Evolutionary conservation across 768 basidiomycete genomes (phyloP), one percentile per base, ranked within the genome.

Genomic region (Suillus americanus): DNA sequence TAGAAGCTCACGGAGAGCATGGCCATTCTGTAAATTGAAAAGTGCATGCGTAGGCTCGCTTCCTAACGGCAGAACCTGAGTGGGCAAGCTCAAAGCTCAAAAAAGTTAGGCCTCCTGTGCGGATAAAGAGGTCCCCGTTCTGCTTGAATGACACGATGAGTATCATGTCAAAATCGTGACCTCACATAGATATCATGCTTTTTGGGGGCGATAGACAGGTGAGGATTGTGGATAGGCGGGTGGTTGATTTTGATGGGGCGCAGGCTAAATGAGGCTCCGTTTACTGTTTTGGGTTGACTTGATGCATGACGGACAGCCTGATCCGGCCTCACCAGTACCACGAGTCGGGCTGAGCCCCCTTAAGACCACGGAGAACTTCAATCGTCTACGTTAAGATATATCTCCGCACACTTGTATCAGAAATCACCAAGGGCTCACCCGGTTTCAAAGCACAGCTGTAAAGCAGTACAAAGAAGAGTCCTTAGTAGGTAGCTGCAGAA

Each of bases 1-100:
- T 25, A 59, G 57, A 59, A 59, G 57, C 57, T 59, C 57, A 3
- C 57, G 57, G 57, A 20, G 53, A n/a, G 20, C 57, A 41, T 59
- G 57, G 57, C 12, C 25, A 28, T 25, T 18, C 40, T 40, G 38
- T 59, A 28, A 41, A 59, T 59, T 40, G 57, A 41, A 59, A 40
- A 30, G 40, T 59, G 25, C 57, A 41, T 41, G 57, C 12, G 18
- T 7, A 23, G 12, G 20, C 16, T 41, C 20, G 40, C 57, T 59
- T 41, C 57, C 14, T 41, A 4, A 59, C 25, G 28, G 38, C 38
- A 41, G 9, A 25, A 25, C 18, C 38, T 59, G 38, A 40, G 56
- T 59, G 6, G 18, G 57, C 25, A 41, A 59, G 40, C 28, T 59
- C 12, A n/a, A 41, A 59, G 18, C 56, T 57, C 25, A 38, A 57